A percentile compares a stretch with the other conserved stretches of the same genome.
These are phyloP conservation scores for Fusarium devonianum DNA, from an alignment of 2,329 filamentous ascomycete genomes.

Conservation along the genomic window DNA sequence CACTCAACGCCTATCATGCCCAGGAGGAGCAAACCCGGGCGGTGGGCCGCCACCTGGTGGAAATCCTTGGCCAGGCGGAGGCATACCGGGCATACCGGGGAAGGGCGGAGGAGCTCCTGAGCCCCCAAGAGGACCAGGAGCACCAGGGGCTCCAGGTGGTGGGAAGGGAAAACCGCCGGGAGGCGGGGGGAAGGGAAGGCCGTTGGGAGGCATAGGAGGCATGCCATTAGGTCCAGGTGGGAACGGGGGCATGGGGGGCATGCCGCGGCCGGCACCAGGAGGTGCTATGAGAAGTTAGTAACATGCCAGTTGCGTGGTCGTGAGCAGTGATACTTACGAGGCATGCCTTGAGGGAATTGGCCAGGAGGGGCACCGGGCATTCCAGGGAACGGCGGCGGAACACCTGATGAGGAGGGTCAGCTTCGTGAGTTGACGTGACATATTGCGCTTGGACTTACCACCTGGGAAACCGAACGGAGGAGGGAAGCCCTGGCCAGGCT, in stretches of 20 bases:
- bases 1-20: conserved; percentile 50
- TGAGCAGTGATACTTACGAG: conserved; percentile 57
- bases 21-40: conserved; percentile 47
- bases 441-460: conserved; percentile 45
- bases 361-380: conserved; percentile 54
- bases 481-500: conserved; percentile 62
- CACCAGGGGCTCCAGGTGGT: conserved; percentile 42
- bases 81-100: conserved; percentile 48
- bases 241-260: conserved; percentile 55
- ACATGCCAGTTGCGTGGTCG: not conserved
- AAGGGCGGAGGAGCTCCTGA: conserved; percentile 42
- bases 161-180: conserved; percentile 47
- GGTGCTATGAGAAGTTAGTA: conserved; percentile 47
- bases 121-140: conserved; percentile 39
- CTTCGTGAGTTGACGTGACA: conserved; percentile 14
- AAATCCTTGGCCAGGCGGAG: conserved; percentile 54
- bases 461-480: conserved; percentile 71
- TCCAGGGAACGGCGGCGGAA: conserved; percentile 66
- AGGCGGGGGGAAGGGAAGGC: conserved; percentile 47
- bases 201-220: conserved; percentile 51
- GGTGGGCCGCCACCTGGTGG: conserved; percentile 47
- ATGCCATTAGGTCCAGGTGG: conserved; percentile 54
- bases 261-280: conserved; percentile 61
- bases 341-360: conserved; percentile 51
- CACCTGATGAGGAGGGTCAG: conserved; percentile 49